phyloP scores from a whole-genome alignment of 306 rosid species.

The Prunus fruticosa region DNA sequence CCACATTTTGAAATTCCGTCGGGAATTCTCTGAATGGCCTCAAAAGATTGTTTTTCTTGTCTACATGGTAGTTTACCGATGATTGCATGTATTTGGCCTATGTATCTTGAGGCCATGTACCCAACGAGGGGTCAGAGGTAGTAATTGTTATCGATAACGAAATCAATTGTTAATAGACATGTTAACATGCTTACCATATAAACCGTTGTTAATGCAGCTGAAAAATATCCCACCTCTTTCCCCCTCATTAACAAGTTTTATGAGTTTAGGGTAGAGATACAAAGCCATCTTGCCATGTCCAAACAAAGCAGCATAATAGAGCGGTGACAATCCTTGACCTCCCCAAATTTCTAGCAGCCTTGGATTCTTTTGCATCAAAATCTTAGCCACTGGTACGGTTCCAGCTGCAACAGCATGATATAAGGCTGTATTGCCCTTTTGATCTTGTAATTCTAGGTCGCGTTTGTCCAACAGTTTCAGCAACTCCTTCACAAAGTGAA shows the following conservation, averaged over 20 bases:
- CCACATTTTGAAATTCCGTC: too few species aligned
- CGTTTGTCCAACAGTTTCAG: neutral
- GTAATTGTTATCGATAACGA: too few species aligned
- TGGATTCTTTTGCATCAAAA: slow-evolving; percentile 7
- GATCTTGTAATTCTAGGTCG: neutral
- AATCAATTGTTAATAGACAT: too few species aligned
- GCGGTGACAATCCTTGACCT: neutral
- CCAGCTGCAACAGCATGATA: slow-evolving; percentile 10
- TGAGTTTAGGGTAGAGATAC: neutral
- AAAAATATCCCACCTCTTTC: neutral
- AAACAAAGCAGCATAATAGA: neutral
- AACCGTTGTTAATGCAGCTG: neutral
- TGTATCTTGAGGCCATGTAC: too few species aligned
- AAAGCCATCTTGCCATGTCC: neutral
- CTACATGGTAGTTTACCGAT: too few species aligned
- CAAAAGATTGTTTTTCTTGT: too few species aligned
- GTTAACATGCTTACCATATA: neutral
- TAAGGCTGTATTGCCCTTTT: neutral
- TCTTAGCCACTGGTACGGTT: slow-evolving; percentile 1
- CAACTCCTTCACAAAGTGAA: slow-evolving; percentile 7
- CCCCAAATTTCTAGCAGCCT: neutral
- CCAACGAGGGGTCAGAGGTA: too few species aligned
- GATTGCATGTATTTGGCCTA: too few species aligned
- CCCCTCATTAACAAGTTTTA: neutral
- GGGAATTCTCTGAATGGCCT: too few species aligned